Evolutionary conservation across 441 rosid species (phyloP), one percentile per base, ranked within the genome.

Genomic region (Dalechampia spathulata): DNA sequence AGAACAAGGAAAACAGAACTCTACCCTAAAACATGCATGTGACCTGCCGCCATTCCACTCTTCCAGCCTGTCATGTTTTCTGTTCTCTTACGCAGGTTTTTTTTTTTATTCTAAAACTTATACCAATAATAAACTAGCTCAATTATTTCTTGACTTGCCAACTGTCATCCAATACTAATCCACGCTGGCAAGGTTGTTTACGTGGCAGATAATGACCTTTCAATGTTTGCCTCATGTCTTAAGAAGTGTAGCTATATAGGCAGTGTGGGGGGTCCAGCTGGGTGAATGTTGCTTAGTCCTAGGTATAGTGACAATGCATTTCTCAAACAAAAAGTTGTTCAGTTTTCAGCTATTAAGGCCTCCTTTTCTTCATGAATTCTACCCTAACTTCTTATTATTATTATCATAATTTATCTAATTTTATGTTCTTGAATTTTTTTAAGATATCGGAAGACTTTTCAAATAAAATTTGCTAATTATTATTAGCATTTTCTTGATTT

Each of bases 21-120:
- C n/a, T n/a, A n/a, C n/a, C n/a, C 51, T 28, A 55, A 69, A 56
- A 19, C 42, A 54, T 26, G 72, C 66, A 30, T 71, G 80, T 75
- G 78, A 48, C 47, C 40, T 55, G 67, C 62, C 65, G 51, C 51
- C 34, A 40, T 20, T 2, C 47, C 15, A 17, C 59, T 52, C n/a
- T 42, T 15, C 40, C 50, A 36, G 47, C 32, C 59, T 45, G 51
- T 45, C 13, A 39, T 36, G 12, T 56, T 59, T 58, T 26, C 14
- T n/a, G n/a, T 30, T 30, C 34, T 8, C 34, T 30, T 30, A 4
- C 8, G 34, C 34, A n/a, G n/a, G n/a, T 30, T 30, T 30, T 30
- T 8, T 30, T 30, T 30, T 30, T 8, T 30, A 30, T 30, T n/a
- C n/a, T 34, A 7, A 14, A 4, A 16, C 7, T 27, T 6, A 2